Base-by-base conservation (phyloP, 176 grass and related monocot species). In the Eleusine indica region DNA sequence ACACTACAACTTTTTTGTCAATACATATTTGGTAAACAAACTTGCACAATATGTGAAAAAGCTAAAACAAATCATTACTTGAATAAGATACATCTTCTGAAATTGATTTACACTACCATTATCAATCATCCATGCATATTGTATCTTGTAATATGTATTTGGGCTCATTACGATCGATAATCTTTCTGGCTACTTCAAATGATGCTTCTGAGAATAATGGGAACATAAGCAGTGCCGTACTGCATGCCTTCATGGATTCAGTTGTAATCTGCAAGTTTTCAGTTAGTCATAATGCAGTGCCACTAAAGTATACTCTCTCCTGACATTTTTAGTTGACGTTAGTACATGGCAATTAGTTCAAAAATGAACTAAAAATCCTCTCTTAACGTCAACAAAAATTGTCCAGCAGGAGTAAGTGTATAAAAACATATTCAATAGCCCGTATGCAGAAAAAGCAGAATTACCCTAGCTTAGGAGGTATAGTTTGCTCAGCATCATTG, bases 401-500 rank as follows among this genome's bases (percentile, higher is more conserved):
- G 32, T 35, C 32, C 32, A 25, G 25, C 25, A 25, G 32, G 32
- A 35, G 32, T 35, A 7, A 22, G 21, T 22, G 21, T 60, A 60
- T 60, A 39, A 66, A 74, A 86, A 66, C 8, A 82, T 9, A 73
- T 29, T 46, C 39, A 80, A 63, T 83, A 70, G 17, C 37, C 66
- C 29, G 1, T 66, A 66, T 35, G 64, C 51, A 67, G n/a, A 89
- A 74, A 74, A 75, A 48, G 3, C 53, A 22, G 53, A n/a, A 32
- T 90, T 97, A 97, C 94, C 90, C 92, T 87, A 97, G 78, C 76
- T 79, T 94, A 83, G 92, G 94, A 63, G 76, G 38, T 35, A 61
- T 40, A 40, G 79, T 53, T 54, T 86, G 75, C 22, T 79, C 60
- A 56, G 62, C 56, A 68, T 82, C 48, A 61, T 73, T 77, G 77